Base-by-base conservation (phyloP, 495 filamentous ascomycete species). In the Pyrenopolyporus hunteri region DNA sequence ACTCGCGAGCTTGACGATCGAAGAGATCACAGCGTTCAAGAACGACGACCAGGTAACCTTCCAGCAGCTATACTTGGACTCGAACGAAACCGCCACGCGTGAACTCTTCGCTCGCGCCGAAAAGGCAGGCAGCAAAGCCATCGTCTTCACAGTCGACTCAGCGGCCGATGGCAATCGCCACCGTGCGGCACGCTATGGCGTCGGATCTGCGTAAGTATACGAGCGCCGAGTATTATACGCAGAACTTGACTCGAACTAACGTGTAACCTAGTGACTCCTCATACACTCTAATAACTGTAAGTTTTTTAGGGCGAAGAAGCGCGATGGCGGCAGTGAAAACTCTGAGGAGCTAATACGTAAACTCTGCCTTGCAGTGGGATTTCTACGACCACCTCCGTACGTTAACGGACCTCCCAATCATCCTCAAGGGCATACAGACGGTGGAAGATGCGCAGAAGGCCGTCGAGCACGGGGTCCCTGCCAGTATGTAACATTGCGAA, bases 361-460 rank as follows among this genome's bases (percentile, higher is more conserved):
- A 14, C 31, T 46, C n/a, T 14, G 14, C 8, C 16, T 14, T 28
- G n/a, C 23, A 64, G 63, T 74, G 72, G 69, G 64, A 70, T 4
- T 28, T 60, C 2, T 68, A 69, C 43, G 63, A 64, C 17, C 58
- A 62, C 36, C 59, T 78, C 19, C 57, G 47, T 16, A 72, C 60
- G 9, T 60, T 78, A 59, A 79, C 76, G 5, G 52, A 56, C 9
- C 66, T 81, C 8, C 72, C 73, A 0, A 69, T 78, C 48, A 56
- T 76, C 23, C 62, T 74, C 4, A 80, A 80, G 67, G 78, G 78
- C 5, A 73, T 82, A 48, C 70, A 73, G 45, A 74, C 70, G 8
- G 74, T 74, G 11, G 74, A 73, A 10, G 75, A 81, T 54, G 74
- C 73, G 4, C 63, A 63, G 37, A 47, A 72, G 1, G 76, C 74